A percentile compares a stretch with the other conserved stretches of the same genome.
Evolutionary conservation across 2,329 filamentous ascomycete genomes (phyloP).

Genomic region (Colletotrichum destructivum): DNA sequence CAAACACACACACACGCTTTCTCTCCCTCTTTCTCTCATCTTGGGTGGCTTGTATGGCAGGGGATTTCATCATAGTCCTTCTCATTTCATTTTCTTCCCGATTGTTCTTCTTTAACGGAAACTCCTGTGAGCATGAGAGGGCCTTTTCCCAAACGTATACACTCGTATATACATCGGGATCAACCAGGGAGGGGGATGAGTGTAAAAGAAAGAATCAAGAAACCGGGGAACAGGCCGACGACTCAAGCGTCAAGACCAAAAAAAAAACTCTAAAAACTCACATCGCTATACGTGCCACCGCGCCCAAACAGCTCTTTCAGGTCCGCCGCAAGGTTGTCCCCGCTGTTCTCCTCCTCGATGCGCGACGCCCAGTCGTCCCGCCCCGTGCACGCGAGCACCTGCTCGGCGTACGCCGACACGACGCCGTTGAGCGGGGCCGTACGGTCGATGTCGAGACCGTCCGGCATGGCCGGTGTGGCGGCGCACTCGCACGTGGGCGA

Average conservation of each 20-base stretch:
- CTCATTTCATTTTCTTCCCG: no score
- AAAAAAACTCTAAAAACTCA: conserved; percentile 56
- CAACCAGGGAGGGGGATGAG: background rate
- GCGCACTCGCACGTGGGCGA: conserved; percentile 83
- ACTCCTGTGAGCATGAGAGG: no score
- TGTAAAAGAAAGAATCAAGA: background rate
- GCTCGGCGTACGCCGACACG: conserved; percentile 84
- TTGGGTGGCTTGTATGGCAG: background rate
- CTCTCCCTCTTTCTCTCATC: background rate
- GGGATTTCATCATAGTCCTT: no score
- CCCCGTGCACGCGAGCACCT: conserved; percentile 88
- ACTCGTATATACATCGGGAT: background rate
- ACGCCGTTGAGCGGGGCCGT: conserved; percentile 80
- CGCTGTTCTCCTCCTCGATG: conserved; percentile 85
- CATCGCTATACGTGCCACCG: conserved; percentile 77
- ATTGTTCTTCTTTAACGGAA: no score
- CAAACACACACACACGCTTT: background rate
- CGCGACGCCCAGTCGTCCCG: conserved; percentile 84
- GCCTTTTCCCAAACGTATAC: background rate
- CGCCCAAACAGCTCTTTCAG: conserved; percentile 79
- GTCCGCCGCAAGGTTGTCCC: conserved; percentile 77
- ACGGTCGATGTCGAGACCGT: conserved; percentile 81
- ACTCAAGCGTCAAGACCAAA: no score
- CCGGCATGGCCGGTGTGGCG: conserved; percentile 74
- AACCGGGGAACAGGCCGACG: background rate